phyloP scores from a whole-genome alignment of 2,329 filamentous ascomycete species.

The Penicillium sp. region DNA sequence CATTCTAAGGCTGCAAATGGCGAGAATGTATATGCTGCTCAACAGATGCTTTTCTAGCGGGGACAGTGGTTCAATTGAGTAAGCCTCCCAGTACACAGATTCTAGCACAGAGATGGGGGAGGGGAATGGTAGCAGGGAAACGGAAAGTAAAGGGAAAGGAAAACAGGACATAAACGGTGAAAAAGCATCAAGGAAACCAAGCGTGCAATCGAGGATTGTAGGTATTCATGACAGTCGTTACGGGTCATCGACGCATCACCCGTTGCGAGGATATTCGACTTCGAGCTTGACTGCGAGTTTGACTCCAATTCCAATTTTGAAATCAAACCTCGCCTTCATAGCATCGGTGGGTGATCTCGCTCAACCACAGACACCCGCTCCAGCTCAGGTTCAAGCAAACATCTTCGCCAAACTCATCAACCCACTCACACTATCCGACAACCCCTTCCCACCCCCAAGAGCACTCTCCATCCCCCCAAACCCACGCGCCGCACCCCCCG shows the following conservation, averaged over 20 bases:
- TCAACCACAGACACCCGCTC: too few species aligned
- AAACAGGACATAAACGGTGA: conserved; percentile 17
- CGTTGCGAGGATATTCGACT: not conserved
- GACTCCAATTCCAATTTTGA: not conserved
- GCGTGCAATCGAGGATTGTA: conserved; percentile 5
- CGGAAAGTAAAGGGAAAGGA: too few species aligned
- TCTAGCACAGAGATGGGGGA: conserved; percentile 6
- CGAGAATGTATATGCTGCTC: conserved; percentile 1
- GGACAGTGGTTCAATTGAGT: not conserved
- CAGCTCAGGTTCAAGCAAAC: conserved; percentile 17
- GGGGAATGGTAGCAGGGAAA: not conserved
- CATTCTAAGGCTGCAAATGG: not conserved
- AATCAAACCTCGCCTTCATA: not conserved
- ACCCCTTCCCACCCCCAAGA: conserved; percentile 29
- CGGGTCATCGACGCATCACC: too few species aligned
- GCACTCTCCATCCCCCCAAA: conserved; percentile 30
- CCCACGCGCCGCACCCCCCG: conserved; percentile 24
- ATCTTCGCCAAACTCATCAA: conserved; percentile 47
- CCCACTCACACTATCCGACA: conserved; percentile 40
- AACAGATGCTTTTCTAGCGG: conserved; percentile 12
- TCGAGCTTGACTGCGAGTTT: not conserved
- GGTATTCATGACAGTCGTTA: conserved; percentile 35
- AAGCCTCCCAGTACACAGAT: conserved; percentile 25
- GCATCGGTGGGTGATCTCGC: not conserved
- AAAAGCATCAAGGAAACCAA: conserved; percentile 8